Evolutionary conservation across 2,329 filamentous ascomycete species (phyloP), one percentile per base, ranked within the genome.

Genomic region (Aspergillus persii): DNA sequence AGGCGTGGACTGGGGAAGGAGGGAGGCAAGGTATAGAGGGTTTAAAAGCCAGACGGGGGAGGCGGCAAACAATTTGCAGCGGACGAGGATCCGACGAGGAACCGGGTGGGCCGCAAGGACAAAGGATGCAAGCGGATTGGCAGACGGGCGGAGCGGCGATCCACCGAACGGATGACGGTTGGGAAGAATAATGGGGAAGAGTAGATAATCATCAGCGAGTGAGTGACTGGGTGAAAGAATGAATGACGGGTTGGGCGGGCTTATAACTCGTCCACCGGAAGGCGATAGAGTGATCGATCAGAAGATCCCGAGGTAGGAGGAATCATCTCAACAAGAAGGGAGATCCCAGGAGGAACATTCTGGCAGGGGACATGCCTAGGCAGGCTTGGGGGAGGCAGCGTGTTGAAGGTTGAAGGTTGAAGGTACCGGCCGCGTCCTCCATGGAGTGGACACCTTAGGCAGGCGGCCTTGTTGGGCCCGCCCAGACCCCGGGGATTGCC

Each of bases 291-390:
- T 23, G 44, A 29, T 31, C 18, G 48, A 69, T 71, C 68, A 71
- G 66, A 64, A 69, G 70, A 66, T 70, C 63, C 70, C 69, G 66
- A 70, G 69, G 68, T 23, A 23, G 18, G 18, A 23, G 18, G 18
- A 23, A 23, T 23, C 18, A 23, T 23, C 18, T 23, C 18, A 23
- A 23, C 18, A 23, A 23, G 18, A 23, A 23, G 18, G 18, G 18
- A 23, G 18, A 23, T 23, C 18, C 18, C 18, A 23, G 18, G 18
- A 23, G 18, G 18, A 23, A 23, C 18, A 23, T 23, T 23, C 18
- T 23, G 18, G 18, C 18, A 23, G 18, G 18, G 18, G 18, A n/a
- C 18, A 23, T 23, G 18, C 18, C 18, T 23, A 23, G 18, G 18
- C 18, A 1, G 18, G 2, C 18, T 23, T 23, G 18, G 18, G 18